phyloP scores from a whole-genome alignment of 805 yeast species.

The Komagataella kurtzmanii region DNA sequence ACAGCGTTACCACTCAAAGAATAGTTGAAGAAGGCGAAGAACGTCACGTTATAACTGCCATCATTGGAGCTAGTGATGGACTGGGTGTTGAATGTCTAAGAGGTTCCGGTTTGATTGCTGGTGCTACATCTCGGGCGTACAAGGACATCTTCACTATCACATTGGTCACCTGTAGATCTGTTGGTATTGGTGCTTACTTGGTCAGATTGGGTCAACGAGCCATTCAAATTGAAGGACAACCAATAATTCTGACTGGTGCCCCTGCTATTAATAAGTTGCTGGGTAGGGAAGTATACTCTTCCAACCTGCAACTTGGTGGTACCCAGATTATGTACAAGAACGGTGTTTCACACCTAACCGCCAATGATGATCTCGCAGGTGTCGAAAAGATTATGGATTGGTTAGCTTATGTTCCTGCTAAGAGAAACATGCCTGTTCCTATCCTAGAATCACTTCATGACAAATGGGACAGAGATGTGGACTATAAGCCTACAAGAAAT shows the following conservation, averaged over 20 bases:
- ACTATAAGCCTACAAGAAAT: slow-evolving; percentile 56
- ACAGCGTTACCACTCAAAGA: slow-evolving; percentile 61
- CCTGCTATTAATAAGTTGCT: slow-evolving; percentile 94
- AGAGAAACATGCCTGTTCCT: slow-evolving; percentile 84
- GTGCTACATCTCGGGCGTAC: slow-evolving; percentile 96
- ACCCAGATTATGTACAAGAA: slow-evolving; percentile 97
- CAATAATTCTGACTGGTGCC: slow-evolving; percentile 97
- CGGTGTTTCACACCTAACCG: slow-evolving; percentile 97
- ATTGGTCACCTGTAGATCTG: slow-evolving; percentile 98
- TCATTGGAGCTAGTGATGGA: slow-evolving; percentile 92
- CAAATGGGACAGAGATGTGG: slow-evolving; percentile 89
- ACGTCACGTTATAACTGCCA: slow-evolving; percentile 68
- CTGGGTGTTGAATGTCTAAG: slow-evolving; percentile 96
- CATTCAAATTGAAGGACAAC: slow-evolving; percentile 97
- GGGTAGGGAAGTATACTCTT: slow-evolving; percentile 94
- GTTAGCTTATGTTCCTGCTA: slow-evolving; percentile 91
- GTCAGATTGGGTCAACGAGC: slow-evolving; percentile 99
- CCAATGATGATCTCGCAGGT: slow-evolving; percentile 94
- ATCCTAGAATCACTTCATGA: slow-evolving; percentile 63
- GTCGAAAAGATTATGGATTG: slow-evolving; percentile 89
- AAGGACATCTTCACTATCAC: slow-evolving; percentile 95
- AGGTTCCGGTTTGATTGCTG: slow-evolving; percentile 98
- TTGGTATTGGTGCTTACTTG: slow-evolving; percentile 98
- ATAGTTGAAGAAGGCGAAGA: slow-evolving; percentile 76
- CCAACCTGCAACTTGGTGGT: slow-evolving; percentile 97